Conservation (phyloP, 2,329 filamentous ascomycete species). For the Fusarium guadeloupense region DNA sequence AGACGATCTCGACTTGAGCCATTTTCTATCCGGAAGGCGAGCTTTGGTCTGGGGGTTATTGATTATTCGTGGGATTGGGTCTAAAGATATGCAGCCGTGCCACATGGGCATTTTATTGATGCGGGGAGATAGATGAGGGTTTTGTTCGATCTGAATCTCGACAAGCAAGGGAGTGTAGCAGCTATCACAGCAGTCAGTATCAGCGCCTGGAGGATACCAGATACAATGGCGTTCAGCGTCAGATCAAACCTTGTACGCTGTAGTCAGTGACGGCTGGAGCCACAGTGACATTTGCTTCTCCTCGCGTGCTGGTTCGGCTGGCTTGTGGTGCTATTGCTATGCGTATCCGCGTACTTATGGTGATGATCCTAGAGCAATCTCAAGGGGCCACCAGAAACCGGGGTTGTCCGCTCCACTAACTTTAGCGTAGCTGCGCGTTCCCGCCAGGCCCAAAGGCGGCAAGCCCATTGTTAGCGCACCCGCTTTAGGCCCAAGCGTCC, state of each 20-base stretch:
- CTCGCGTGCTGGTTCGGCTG: no score
- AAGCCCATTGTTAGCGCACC: conserved; percentile 37
- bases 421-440: conserved; percentile 14
- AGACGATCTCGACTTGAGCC: conserved; percentile 18
- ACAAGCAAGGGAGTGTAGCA: not conserved
- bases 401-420: conserved; percentile 24
- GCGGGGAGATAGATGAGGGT: not conserved
- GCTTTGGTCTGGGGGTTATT: no score
- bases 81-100: conserved; percentile 21
- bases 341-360: conserved; percentile 7
- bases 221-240: no score
- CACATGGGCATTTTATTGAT: conserved; percentile 21
- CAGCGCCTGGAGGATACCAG: no score
- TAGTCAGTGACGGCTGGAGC: no score
- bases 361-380: conserved; percentile 28
- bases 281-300: no score
- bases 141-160: conserved; percentile 10
- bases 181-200: no score
- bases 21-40: conserved; percentile 12
- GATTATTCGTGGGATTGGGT: conserved; percentile 26
- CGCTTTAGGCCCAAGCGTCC: conserved; percentile 39
- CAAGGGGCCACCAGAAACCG: conserved; percentile 10
- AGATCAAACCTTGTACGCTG: no score
- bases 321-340: conserved; percentile 9
- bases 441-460: conserved; percentile 36